Conservation (phyloP, 2,329 filamentous ascomycete genomes). For the Didymella exigua region DNA sequence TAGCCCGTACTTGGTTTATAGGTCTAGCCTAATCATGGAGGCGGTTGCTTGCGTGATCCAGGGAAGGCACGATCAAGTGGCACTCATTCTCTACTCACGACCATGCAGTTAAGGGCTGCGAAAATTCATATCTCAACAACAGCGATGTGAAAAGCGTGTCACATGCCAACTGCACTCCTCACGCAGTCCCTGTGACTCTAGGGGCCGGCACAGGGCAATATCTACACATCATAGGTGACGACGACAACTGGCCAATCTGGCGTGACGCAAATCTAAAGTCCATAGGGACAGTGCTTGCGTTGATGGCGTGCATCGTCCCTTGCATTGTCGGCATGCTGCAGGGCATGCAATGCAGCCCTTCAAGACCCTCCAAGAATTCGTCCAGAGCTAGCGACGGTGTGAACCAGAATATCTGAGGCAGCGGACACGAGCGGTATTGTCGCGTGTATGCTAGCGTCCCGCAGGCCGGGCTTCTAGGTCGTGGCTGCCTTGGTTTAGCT, state of each 20-base stretch:
- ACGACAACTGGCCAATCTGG: not conserved
- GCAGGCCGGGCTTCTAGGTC: not conserved
- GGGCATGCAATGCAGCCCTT: not conserved
- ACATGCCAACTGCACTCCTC: not conserved
- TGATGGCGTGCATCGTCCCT: conserved; percentile 7
- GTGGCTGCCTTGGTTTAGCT: not conserved
- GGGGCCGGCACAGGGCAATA: not conserved
- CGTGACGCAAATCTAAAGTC: conserved; percentile 6
- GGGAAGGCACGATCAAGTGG: too few relatives aligned
- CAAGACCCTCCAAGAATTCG: not conserved
- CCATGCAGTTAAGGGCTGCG: not conserved
- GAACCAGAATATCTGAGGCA: not conserved
- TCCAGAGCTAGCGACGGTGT: not conserved
- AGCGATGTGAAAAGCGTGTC: not conserved
- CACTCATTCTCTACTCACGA: not conserved
- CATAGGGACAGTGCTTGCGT: conserved; percentile 6
- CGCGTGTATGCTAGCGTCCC: conserved; percentile 2
- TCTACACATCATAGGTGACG: not conserved
- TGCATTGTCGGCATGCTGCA: conserved; percentile 1
- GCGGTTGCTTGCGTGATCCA: too few relatives aligned
- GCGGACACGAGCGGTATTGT: not conserved
- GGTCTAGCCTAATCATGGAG: too few relatives aligned
- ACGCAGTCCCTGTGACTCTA: not conserved
- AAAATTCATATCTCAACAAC: not conserved
- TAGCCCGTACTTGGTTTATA: too few relatives aligned